phyloP scores from a whole-genome alignment of 1,139 yeast species.

The Debaryomyces sp. region DNA sequence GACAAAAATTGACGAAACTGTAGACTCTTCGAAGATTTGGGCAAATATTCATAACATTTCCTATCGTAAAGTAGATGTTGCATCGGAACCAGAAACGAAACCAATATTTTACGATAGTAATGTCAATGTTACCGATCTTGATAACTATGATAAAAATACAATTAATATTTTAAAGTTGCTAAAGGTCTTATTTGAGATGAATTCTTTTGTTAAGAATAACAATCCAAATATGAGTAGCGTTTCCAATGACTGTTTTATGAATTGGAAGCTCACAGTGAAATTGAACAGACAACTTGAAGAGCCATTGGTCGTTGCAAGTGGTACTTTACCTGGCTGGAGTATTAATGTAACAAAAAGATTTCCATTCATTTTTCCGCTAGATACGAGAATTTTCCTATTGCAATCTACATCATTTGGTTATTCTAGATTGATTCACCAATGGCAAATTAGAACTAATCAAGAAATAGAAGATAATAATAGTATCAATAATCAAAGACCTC shows the following conservation, averaged over 20 bases:
- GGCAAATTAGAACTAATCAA: conserved; percentile 62
- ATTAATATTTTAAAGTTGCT: conserved; percentile 57
- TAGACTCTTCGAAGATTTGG: conserved; percentile 62
- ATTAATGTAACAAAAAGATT: conserved; percentile 68
- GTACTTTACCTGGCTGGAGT: conserved; percentile 86
- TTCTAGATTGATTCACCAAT: conserved; percentile 77
- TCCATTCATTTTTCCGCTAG: conserved; percentile 86
- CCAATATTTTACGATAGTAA: conserved; percentile 16
- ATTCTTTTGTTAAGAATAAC: conserved; percentile 35
- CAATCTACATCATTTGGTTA: conserved; percentile 93
- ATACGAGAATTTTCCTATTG: conserved; percentile 73
- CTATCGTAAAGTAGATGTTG: conserved; percentile 43
- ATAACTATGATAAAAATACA: conserved; percentile 47
- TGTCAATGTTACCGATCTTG: conserved; percentile 35
- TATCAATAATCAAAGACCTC: conserved; percentile 28
- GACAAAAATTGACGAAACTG: conserved; percentile 36
- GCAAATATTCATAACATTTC: conserved; percentile 52
- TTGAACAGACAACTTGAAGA: conserved; percentile 88
- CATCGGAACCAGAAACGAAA: conserved; percentile 18
- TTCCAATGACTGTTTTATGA: conserved; percentile 57
- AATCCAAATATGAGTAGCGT: conserved; percentile 21
- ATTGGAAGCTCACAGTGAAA: conserved; percentile 85
- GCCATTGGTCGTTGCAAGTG: conserved; percentile 85
- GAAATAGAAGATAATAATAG: conserved; percentile 31
- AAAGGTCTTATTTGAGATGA: conserved; percentile 53